Evolutionary conservation across 2,329 filamentous ascomycete genomes (phyloP), one percentile per base, ranked within the genome.

Genomic region (Mycogone perniciosa): DNA sequence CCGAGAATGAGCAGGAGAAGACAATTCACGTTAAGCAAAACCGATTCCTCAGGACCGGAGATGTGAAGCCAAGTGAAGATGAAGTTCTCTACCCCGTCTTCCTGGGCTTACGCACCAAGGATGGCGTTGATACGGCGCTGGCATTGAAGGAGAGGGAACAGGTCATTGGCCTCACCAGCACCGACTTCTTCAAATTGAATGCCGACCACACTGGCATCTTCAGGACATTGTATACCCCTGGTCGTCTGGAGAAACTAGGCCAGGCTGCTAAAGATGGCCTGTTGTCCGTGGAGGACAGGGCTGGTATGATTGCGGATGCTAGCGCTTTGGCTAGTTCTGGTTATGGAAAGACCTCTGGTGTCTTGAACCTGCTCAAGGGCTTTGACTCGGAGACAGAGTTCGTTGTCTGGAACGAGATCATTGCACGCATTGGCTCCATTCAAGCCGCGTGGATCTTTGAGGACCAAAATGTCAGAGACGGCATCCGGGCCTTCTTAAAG

Each of bases 141-240:
- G 57, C 57, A 8, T 57, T 70, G 35, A 62, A 57, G 20, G 59
- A 61, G 26, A 85, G 92, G 37, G 89, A 96, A 69, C 78, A 76
- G 44, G 81, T 84, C 55, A 89, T 95, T 72, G 84, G 89, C 71
- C 67, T 96, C 29, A 80, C 86, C 20, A 81, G 86, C 62, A 72
- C 85, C 47, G 89, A 95, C 62, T 96, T 97, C 72, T 97, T 87
- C 82, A 97, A 97, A 77, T 75, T 97, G 54, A 97, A 97, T 64
- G 90, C 92, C 11, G 90, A 96, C 65, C 92, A 96, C 69, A 91
- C 89, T 26, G 88, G 88, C 57, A 85, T 96, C 56, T 97, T 95
- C 75, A 84, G 92, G 54, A 96, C 91, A 1, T 88, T 85, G 1
- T 97, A 97, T 72, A 78, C 83, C 2, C 86, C 89, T 2, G 85